Evolutionary conservation across 129 eudicot genomes (phyloP).

Genomic region (Escallonia rubra): DNA sequence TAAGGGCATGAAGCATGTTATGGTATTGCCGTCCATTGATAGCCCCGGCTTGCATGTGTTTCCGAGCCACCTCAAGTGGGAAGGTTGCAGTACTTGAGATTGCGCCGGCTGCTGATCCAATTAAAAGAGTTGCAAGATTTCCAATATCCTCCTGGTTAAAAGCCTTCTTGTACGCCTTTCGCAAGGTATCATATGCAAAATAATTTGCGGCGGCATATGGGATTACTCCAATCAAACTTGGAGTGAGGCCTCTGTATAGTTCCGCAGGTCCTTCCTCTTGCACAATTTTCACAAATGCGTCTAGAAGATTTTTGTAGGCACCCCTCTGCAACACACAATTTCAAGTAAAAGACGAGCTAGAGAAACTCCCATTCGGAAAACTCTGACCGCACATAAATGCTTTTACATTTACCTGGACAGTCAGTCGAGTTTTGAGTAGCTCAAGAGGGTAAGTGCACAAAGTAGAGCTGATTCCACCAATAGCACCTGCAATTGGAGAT

Average conservation of each 20-base stretch:
- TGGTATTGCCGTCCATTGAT: slow-evolving; percentile 63
- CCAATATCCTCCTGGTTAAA: slow-evolving; percentile 59
- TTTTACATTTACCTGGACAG: slow-evolving; percentile 58
- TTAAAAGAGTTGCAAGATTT: slow-evolving; percentile 67
- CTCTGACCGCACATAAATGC: too few species aligned
- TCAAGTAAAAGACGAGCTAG: neutral
- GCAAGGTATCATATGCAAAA: slow-evolving; percentile 71
- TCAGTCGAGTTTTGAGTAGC: slow-evolving; percentile 81
- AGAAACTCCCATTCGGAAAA: too few species aligned
- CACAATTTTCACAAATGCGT: slow-evolving; percentile 70
- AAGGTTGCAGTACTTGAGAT: slow-evolving; percentile 77
- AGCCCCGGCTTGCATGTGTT: slow-evolving; percentile 94
- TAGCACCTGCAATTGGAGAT: slow-evolving; percentile 78
- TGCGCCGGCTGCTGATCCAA: slow-evolving; percentile 88
- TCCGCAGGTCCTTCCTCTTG: slow-evolving; percentile 80
- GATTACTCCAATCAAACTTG: slow-evolving; percentile 76
- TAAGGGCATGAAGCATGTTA: slow-evolving; percentile 79
- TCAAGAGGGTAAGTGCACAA: slow-evolving; percentile 84
- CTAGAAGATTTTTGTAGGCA: slow-evolving; percentile 63
- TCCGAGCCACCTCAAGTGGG: slow-evolving; percentile 91
- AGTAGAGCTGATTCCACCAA: slow-evolving; percentile 91
- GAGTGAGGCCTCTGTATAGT: slow-evolving; percentile 82
- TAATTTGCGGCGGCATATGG: slow-evolving; percentile 90
- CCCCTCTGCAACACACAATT: slow-evolving; percentile 45
- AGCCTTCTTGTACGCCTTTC: slow-evolving; percentile 61